Conservation (phyloP, 2,329 filamentous ascomycete genomes). For the Alternaria sp. region DNA sequence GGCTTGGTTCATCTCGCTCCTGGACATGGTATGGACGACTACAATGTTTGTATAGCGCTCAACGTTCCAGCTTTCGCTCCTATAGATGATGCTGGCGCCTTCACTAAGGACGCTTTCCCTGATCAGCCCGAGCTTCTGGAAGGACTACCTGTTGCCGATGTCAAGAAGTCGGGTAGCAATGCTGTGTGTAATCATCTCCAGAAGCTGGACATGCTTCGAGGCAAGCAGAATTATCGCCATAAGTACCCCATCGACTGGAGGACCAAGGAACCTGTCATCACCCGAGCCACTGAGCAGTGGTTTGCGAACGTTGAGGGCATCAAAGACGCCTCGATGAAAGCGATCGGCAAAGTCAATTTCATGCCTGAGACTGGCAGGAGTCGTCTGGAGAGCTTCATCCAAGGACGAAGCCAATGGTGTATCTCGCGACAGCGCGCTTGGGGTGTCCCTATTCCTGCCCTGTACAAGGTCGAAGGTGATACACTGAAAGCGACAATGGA, state of each 20-base stretch:
- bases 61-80: conserved; percentile 80
- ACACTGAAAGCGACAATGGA: conserved; percentile 75
- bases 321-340: conserved; percentile 74
- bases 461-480: conserved; percentile 75
- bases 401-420: conserved; percentile 93
- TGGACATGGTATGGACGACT: conserved; percentile 96
- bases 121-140: conserved; percentile 71
- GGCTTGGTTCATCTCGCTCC: conserved; percentile 95
- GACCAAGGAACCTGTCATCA: conserved; percentile 89
- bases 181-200: conserved; percentile 75
- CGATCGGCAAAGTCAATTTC: conserved; percentile 77
- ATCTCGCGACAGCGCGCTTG: conserved; percentile 95
- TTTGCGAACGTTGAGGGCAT: conserved; percentile 91
- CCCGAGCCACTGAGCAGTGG: conserved; percentile 95
- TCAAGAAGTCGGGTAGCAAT: conserved; percentile 63
- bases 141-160: conserved; percentile 75
- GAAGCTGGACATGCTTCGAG: conserved; percentile 64
- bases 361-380: conserved; percentile 77
- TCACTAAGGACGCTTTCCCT: conserved; percentile 81
- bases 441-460: conserved; percentile 93
- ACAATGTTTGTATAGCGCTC: conserved; percentile 76
- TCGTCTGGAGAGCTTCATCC: conserved; percentile 84
- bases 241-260: conserved; percentile 99
- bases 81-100: conserved; percentile 80
- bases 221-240: conserved; percentile 76